These are phyloP conservation scores for Crithidia expoeki DNA, from an alignment of 208 protist species.

Conservation along the genomic window DNA sequence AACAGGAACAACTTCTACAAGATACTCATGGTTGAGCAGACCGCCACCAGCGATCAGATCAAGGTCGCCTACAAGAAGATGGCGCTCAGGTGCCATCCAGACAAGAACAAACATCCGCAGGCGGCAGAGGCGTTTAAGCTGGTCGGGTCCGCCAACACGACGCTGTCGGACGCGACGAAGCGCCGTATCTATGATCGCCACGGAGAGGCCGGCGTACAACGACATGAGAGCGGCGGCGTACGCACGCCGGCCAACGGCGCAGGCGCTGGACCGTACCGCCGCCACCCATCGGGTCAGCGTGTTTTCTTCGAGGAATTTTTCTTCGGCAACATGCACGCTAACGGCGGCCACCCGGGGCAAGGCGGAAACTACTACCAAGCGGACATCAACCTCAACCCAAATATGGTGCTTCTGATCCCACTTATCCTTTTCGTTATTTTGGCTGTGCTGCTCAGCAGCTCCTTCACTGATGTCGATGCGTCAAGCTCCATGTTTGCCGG, in stretches of 20 bases:
- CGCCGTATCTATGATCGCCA: conserved; percentile 81
- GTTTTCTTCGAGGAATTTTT: conserved; percentile 89
- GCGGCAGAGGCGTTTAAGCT: conserved; percentile 92
- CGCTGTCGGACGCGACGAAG: conserved; percentile 78
- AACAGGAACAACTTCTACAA: conserved; percentile 83
- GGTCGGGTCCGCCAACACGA: conserved; percentile 74
- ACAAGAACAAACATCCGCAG: conserved; percentile 86
- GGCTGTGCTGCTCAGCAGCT: conserved; percentile 71
- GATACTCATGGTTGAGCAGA: conserved; percentile 70
- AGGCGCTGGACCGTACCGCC: conserved; percentile 15
- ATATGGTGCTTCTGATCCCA: conserved; percentile 68
- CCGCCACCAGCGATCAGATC: conserved; percentile 67
- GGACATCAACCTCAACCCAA: conserved; percentile 49
- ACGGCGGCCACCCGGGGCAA: background rate
- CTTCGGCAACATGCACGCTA: conserved; percentile 30
- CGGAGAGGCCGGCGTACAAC: conserved; percentile 81
- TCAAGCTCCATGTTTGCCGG: conserved; percentile 28
- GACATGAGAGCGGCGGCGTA: conserved; percentile 71
- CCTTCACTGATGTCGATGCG: conserved; percentile 52
- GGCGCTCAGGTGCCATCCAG: conserved; percentile 89
- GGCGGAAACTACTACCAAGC: conserved; percentile 35
- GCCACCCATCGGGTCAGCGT: conserved; percentile 25
- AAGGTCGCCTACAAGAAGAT: conserved; percentile 89
- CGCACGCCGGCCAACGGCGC: conserved; percentile 28
- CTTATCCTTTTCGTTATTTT: conserved; percentile 77